Percentiles rank a stretch among this genome's conserved stretches.
Conservation (phyloP, 257 asterid genomes). For the Solanum sejunctum region DNA sequence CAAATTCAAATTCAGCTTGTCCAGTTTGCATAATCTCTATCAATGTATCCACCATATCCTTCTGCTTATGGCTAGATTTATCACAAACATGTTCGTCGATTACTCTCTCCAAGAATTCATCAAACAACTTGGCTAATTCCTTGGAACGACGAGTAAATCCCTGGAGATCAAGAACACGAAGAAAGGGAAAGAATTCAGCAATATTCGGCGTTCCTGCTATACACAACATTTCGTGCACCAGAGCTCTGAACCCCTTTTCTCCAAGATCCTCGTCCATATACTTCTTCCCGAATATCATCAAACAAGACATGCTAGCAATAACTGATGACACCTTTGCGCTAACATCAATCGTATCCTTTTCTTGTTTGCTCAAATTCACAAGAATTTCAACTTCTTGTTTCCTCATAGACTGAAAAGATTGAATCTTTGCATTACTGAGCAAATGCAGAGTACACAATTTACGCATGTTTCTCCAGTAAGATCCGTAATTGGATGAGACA, state of each 20-base stretch:
- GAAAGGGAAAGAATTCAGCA: neutral
- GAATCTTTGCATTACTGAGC: neutral
- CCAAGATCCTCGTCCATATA: neutral
- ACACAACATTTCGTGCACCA: neutral
- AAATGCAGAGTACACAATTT: neutral
- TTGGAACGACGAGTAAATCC: neutral
- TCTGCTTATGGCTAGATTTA: neutral
- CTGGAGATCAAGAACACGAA: conserved; percentile 2
- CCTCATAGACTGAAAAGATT: neutral
- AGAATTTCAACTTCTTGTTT: neutral
- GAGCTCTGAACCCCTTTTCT: neutral
- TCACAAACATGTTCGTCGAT: neutral
- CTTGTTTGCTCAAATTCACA: neutral
- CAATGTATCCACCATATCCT: neutral
- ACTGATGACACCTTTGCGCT: neutral
- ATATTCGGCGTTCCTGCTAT: neutral
- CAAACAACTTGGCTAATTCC: neutral
- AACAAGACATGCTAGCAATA: neutral
- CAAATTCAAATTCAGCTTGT: neutral
- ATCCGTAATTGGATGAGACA: neutral
- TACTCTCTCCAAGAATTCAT: conserved; percentile 5
- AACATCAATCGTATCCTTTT: neutral
- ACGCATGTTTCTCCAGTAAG: conserved; percentile 3
- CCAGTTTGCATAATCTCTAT: neutral
- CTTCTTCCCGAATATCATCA: neutral